Evolutionary conservation across 495 filamentous ascomycete species (phyloP).

Genomic region (Hypoxylon subgilvum): DNA sequence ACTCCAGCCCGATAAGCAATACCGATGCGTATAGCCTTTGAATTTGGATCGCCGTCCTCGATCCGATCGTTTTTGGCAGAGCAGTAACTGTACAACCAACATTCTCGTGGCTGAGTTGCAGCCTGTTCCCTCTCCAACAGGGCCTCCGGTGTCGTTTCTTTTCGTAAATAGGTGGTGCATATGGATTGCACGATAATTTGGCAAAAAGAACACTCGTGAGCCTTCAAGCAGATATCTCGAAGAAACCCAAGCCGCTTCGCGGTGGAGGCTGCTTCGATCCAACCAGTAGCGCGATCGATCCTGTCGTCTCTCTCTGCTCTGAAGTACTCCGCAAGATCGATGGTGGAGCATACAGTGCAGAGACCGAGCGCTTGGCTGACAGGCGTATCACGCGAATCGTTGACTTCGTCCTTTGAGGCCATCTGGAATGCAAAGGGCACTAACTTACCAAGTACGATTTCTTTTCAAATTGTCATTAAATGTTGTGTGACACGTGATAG

Average conservation of each 20-base stretch:
- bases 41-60: background rate
- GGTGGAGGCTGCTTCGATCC: background rate
- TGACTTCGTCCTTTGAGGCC: too few relatives aligned
- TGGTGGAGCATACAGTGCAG: background rate
- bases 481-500: too few relatives aligned
- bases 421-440: too few relatives aligned
- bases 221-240: background rate
- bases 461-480: too few relatives aligned
- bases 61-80: background rate
- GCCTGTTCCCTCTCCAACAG: background rate
- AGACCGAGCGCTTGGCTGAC: too few relatives aligned
- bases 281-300: background rate
- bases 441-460: too few relatives aligned
- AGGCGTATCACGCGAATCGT: too few relatives aligned
- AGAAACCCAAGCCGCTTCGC: background rate
- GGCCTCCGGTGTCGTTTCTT: background rate
- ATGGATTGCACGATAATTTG: background rate
- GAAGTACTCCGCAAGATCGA: background rate
- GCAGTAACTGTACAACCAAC: slow-evolving; percentile 4
- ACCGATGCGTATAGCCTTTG: slow-evolving; percentile 1
- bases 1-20: background rate
- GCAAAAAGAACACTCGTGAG: background rate
- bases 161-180: background rate
- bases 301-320: background rate
- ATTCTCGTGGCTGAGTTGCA: background rate